These are phyloP conservation scores for Jatropha curcas DNA, from an alignment of 345 rosid species.

Conservation along the genomic window DNA sequence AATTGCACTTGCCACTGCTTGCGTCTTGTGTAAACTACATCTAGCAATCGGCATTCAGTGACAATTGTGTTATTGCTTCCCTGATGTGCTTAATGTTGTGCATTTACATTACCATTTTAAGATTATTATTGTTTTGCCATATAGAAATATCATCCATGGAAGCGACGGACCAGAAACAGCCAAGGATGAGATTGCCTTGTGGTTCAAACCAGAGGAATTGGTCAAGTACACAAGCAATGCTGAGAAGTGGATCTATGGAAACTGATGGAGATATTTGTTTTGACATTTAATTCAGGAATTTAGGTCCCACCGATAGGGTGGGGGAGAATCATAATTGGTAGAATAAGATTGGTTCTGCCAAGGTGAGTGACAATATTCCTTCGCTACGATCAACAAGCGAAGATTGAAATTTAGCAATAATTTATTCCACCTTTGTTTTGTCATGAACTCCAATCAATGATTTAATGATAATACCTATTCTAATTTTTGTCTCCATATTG, in stretches of 20 bases:
- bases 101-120: neutral
- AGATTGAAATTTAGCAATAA: constrained; percentile 10
- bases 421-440: neutral
- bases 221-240: constrained; percentile 73
- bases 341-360: constrained; percentile 31
- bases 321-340: constrained; percentile 27
- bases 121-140: neutral
- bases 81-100: neutral
- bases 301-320: constrained; percentile 25
- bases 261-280: constrained; percentile 36
- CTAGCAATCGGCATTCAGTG: no score
- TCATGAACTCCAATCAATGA: neutral
- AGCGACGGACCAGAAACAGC: constrained; percentile 99
- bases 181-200: constrained; percentile 77
- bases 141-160: constrained; percentile 95
- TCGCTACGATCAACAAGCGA: neutral
- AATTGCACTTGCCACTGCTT: no score
- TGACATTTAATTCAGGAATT: constrained; percentile 20
- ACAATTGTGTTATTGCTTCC: no score
- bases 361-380: constrained; percentile 12
- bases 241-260: constrained; percentile 95
- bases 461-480: neutral
- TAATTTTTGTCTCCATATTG: neutral
- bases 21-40: no score
- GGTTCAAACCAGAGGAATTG: constrained; percentile 97